These are phyloP conservation scores for Rosa multiflora DNA, from an alignment of 306 rosid species.

Conservation along the genomic window DNA sequence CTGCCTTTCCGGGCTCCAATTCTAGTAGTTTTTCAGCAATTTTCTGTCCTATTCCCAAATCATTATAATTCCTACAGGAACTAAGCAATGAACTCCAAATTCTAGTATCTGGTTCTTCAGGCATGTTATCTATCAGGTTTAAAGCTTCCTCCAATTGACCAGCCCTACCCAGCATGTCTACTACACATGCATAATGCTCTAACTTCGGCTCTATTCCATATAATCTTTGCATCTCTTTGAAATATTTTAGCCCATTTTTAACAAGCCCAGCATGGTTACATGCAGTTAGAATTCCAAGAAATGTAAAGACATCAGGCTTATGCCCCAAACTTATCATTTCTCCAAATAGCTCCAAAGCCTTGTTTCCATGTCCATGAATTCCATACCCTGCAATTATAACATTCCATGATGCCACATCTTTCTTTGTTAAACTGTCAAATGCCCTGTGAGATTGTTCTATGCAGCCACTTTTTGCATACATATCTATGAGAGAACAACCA, in stretches of 20 bases:
- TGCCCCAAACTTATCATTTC: conserved; percentile 48
- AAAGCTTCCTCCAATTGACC: conserved; percentile 68
- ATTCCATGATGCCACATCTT: conserved; percentile 70
- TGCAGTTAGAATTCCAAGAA: conserved; percentile 70
- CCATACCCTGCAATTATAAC: conserved; percentile 78
- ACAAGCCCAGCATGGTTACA: conserved; percentile 82
- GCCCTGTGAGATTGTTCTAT: conserved; percentile 53
- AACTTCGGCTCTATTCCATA: conserved; percentile 57
- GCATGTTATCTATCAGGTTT: conserved; percentile 53
- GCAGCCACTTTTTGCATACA: conserved; percentile 90
- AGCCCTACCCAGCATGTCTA: conserved; percentile 80
- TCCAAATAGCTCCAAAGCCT: conserved; percentile 67
- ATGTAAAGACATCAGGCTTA: conserved; percentile 67
- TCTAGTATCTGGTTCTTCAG: conserved; percentile 69
- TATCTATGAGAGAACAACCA: conserved; percentile 70
- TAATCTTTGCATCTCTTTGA: conserved; percentile 53
- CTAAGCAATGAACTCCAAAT: conserved; percentile 87
- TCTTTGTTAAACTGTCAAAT: conserved; percentile 44
- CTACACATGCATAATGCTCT: conserved; percentile 76
- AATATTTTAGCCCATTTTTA: conserved; percentile 56
- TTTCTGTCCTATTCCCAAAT: conserved; percentile 55
- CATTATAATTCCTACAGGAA: conserved; percentile 61
- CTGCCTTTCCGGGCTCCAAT: conserved; percentile 57
- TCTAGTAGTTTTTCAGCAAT: conserved; percentile 49
- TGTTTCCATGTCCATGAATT: conserved; percentile 65